Base-by-base conservation (phyloP, 2,329 filamentous ascomycete species). In the Penicillium vulpinum region DNA sequence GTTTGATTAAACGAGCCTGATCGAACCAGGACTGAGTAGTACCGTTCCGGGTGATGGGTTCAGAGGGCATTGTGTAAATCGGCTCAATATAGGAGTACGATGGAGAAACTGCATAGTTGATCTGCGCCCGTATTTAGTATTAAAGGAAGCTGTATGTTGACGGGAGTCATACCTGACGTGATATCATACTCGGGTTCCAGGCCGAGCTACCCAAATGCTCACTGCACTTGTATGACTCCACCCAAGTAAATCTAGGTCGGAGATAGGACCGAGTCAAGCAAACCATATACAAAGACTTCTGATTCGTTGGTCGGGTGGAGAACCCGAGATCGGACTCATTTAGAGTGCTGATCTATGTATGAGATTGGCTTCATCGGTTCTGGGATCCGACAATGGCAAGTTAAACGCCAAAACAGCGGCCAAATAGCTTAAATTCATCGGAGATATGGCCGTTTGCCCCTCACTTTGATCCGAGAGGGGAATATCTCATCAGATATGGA, bases 1-100 rank as follows among this genome's bases (percentile, higher is more conserved):
- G 51, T 13, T 58, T 58, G 36, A 62, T 62, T 11, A 38, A 44
- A 28, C 50, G 43, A 29, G 54, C 54, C 39, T 52, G 45, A 16
- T 58, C 49, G 36, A 61, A 60, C 52, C 56, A 61, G 21, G 60
- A 54, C 18, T 45, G 21, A 7, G 33, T 29, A 15, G 18, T 5
- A 16, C 21, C 5, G 15, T 44, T 41, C 7, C 16, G 36, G 5
- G 16, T 35, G 9, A 47, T 36, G 15, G 43, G 31, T 24, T 36
- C 26, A 10, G 55, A 36, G 2, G 8, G 8, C 45, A 53, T 41
- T 26, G 3, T 51, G 24, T 28, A 41, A 43, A 26, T n/a, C 11
- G 22, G 2, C 16, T 33, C 11, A 9, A 31, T 31, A 5, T 9
- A 5, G 36, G 15, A 4, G 10, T 41, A 16, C 29, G 31, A 22